Percentiles rank a stretch among this genome's conserved stretches.
Conservation (phyloP, 2,329 filamentous ascomycete species). For the Blastomyces percursus region DNA sequence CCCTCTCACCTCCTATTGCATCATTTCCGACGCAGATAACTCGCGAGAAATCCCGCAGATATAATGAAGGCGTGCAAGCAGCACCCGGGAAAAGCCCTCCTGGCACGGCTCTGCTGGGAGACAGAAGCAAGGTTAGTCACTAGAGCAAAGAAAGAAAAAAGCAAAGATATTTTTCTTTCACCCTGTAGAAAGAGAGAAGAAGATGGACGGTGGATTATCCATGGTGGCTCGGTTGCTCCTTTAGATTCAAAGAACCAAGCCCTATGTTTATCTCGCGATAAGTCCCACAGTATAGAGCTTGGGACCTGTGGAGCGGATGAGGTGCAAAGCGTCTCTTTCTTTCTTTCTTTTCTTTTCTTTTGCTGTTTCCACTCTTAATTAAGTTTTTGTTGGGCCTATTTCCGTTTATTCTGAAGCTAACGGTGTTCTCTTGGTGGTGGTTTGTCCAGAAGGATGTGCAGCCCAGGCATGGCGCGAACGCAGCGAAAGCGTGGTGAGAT, state of each 20-base stretch:
- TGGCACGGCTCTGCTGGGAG: conserved; percentile 13
- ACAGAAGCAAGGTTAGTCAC: conserved; percentile 2
- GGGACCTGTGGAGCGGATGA: not conserved
- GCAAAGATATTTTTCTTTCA: not conserved
- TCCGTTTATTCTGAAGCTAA: conserved; percentile 1
- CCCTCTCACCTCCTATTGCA: conserved; percentile 12
- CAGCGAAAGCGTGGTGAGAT: not conserved
- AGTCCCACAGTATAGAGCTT: not conserved
- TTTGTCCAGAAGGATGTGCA: not conserved
- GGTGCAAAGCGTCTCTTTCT: not conserved
- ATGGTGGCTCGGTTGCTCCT: not conserved
- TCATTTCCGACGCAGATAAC: conserved; percentile 10
- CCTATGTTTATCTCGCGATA: not conserved
- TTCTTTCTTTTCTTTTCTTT: not conserved
- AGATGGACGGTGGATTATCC: not conserved
- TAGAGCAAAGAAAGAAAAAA: not conserved
- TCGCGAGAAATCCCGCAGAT: conserved; percentile 2
- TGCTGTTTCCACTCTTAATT: too few relatives aligned
- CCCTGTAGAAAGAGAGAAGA: not conserved
- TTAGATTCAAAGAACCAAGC: not conserved
- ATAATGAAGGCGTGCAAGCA: conserved; percentile 1
- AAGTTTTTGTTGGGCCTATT: not conserved
- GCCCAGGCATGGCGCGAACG: not conserved
- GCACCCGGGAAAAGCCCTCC: conserved; percentile 5
- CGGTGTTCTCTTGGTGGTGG: not conserved